phyloP scores from a whole-genome alignment of 164 flowering plant genomes.

The Cinnamomum micranthum region DNA sequence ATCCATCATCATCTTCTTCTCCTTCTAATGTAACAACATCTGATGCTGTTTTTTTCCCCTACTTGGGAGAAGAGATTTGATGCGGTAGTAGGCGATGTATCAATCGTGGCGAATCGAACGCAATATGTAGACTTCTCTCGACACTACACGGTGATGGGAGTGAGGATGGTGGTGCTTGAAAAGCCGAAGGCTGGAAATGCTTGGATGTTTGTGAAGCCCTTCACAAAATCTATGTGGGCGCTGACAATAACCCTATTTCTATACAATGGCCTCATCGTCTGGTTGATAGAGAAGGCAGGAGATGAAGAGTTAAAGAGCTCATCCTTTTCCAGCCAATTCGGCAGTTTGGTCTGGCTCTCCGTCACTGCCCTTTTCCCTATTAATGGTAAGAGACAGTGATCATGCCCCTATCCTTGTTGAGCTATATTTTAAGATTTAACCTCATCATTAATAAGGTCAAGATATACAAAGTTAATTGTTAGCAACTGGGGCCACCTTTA shows the following conservation, averaged over 20 bases:
- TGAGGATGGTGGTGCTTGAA: slow-evolving; percentile 16
- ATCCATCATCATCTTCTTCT: neutral
- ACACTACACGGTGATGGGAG: slow-evolving; percentile 22
- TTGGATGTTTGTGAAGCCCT: slow-evolving; percentile 18
- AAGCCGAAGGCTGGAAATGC: neutral
- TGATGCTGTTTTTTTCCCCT: too few species aligned
- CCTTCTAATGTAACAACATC: too few species aligned
- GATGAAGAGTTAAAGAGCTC: too few species aligned
- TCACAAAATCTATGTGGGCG: too few species aligned
- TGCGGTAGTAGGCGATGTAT: slow-evolving; percentile 29
- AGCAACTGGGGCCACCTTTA: neutral
- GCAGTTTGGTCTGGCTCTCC: too few species aligned
- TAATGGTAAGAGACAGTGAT: neutral
- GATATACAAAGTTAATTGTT: neutral
- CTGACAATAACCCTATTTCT: too few species aligned
- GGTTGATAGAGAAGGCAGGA: too few species aligned
- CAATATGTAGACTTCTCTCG: slow-evolving; percentile 26
- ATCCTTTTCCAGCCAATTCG: too few species aligned
- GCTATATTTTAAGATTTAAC: neutral
- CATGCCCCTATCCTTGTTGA: neutral
- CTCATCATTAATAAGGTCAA: neutral
- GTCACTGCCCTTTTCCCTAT: neutral
- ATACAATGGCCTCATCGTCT: too few species aligned
- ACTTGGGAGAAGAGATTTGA: slow-evolving; percentile 21
- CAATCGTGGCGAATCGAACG: slow-evolving; percentile 21